phyloP scores from a whole-genome alignment of 2,329 filamentous ascomycete genomes.

The Microcyclospora pomicola region DNA sequence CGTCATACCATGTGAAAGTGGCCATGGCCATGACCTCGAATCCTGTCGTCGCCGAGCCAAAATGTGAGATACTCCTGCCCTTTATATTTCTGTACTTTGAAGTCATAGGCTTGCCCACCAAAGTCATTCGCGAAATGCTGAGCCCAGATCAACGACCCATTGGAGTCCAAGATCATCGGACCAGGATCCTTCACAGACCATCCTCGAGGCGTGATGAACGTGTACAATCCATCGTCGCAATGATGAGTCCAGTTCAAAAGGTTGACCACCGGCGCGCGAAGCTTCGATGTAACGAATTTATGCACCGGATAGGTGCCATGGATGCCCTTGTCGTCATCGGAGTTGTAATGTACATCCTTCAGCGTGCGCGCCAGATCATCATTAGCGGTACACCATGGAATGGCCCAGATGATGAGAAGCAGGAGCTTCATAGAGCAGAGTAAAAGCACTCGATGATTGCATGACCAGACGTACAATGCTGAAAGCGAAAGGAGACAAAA shows the following conservation, averaged over 20 bases:
- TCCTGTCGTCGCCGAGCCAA: slow-evolving; percentile 21
- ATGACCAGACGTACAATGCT: too few relatives aligned
- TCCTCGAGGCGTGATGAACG: slow-evolving; percentile 14
- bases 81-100: slow-evolving; percentile 19
- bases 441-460: too few relatives aligned
- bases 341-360: slow-evolving; percentile 1
- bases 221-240: slow-evolving; percentile 6
- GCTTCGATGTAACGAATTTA: slow-evolving; percentile 6
- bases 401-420: too few relatives aligned
- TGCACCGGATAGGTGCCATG: slow-evolving; percentile 6
- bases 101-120: slow-evolving; percentile 15
- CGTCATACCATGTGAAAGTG: slow-evolving; percentile 16
- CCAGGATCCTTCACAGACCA: slow-evolving; percentile 9
- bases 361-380: too few relatives aligned
- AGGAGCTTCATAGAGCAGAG: too few relatives aligned
- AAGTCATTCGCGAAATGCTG: slow-evolving; percentile 11
- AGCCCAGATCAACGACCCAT: slow-evolving; percentile 14
- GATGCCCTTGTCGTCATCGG: neutral
- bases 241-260: slow-evolving; percentile 4
- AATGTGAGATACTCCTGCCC: slow-evolving; percentile 23
- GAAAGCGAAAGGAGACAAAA: too few relatives aligned
- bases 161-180: slow-evolving; percentile 15
- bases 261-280: neutral
- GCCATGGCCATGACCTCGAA: slow-evolving; percentile 18
- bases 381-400: too few relatives aligned